Conservation (phyloP, 2,329 filamentous ascomycete genomes). For the Colletotrichum theobromicola region DNA sequence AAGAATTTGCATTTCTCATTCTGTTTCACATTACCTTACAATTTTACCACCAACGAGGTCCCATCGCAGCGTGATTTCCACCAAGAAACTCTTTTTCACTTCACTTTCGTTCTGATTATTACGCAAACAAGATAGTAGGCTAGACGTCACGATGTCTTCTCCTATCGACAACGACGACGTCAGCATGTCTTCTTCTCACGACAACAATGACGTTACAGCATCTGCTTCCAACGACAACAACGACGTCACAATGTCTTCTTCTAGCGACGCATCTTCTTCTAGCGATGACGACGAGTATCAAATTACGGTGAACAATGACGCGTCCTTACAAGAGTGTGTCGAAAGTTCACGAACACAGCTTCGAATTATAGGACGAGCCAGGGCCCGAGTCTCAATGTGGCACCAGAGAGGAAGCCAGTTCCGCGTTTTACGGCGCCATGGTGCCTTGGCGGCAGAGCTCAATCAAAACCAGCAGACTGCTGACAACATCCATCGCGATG, state of each 20-base stretch:
- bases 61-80: not conserved
- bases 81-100: not conserved
- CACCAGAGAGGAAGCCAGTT: not conserved
- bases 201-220: no score
- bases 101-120: not conserved
- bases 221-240: no score
- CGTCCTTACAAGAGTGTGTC: not conserved
- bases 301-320: not conserved
- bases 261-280: not conserved
- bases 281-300: not conserved
- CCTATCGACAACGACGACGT: not conserved
- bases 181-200: not conserved
- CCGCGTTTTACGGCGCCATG: not conserved
- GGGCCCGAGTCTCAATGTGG: not conserved
- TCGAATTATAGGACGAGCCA: not conserved
- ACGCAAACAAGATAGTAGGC: fast-evolving
- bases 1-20: fast-evolving
- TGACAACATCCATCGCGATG: not conserved
- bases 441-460: not conserved
- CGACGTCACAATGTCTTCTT: not conserved
- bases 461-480: not conserved
- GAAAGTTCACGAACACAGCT: not conserved
- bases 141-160: not conserved
- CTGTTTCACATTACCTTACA: not conserved
- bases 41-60: fast-evolving